Percentiles rank a stretch among this genome's conserved stretches.
These are phyloP conservation scores for Lactuca sativa DNA, from an alignment of 129 eudicot genomes.

Conservation along the genomic window DNA sequence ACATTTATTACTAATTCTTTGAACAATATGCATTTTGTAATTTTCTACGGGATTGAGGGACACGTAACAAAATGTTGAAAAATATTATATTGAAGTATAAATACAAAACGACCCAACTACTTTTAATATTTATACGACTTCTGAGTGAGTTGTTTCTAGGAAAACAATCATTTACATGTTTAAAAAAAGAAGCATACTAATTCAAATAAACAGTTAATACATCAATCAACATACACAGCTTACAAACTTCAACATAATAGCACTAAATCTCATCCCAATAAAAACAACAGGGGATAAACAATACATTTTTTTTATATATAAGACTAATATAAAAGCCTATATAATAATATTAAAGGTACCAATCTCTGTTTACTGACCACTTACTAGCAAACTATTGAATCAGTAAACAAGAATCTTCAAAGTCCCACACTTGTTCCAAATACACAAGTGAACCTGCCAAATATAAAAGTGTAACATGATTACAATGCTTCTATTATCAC, in stretches of 20 bases:
- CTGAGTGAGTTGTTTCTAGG: no score
- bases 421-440: background rate
- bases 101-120: background rate
- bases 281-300: slow-evolving; percentile 11
- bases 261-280: slow-evolving; percentile 19
- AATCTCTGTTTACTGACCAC: slow-evolving; percentile 21
- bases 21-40: background rate
- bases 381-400: slow-evolving; percentile 17
- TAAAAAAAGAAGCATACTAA: slow-evolving; percentile 1
- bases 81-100: no score
- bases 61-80: background rate
- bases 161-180: background rate
- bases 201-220: background rate
- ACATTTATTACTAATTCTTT: background rate
- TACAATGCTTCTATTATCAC: no score
- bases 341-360: slow-evolving; percentile 6
- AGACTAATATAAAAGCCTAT: slow-evolving; percentile 20
- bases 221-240: background rate
- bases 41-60: no score
- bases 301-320: background rate
- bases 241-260: slow-evolving; percentile 17
- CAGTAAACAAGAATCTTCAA: slow-evolving; percentile 28
- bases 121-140: background rate
- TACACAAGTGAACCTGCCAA: slow-evolving; percentile 11
- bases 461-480: background rate